These are phyloP conservation scores for Mallotus repandus DNA, from an alignment of 441 rosid species.

Conservation along the genomic window DNA sequence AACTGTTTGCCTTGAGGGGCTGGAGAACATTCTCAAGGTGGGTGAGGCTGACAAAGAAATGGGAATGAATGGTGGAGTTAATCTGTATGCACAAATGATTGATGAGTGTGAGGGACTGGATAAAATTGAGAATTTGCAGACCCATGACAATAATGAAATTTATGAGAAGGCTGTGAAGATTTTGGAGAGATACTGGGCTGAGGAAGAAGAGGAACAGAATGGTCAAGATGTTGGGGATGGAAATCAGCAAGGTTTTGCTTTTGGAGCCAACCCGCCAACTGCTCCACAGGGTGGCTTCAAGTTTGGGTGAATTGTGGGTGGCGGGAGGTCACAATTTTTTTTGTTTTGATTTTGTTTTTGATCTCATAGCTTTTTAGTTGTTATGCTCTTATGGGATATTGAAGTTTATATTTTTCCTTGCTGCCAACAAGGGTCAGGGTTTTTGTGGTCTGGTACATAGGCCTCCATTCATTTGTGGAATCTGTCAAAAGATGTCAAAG, in stretches of 20 bases:
- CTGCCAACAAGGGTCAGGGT: constrained; percentile 22
- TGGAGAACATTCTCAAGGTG: constrained; percentile 79
- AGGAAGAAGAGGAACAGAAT: constrained; percentile 64
- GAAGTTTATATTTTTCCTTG: neutral
- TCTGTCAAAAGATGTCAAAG: constrained; percentile 1
- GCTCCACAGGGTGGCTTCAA: constrained; percentile 72
- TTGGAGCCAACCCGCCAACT: constrained; percentile 18
- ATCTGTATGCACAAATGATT: constrained; percentile 65
- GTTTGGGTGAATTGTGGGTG: constrained; percentile 39
- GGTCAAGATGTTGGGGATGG: constrained; percentile 51
- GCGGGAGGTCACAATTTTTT: neutral
- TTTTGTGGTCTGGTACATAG: constrained; percentile 22
- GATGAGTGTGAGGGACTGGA: constrained; percentile 75
- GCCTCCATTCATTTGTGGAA: constrained; percentile 15
- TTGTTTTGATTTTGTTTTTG: neutral
- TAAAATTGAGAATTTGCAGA: constrained; percentile 70
- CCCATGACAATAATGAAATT: constrained; percentile 66
- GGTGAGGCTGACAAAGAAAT: constrained; percentile 67
- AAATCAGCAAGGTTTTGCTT: constrained; percentile 22
- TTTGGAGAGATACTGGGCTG: constrained; percentile 78
- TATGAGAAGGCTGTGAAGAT: constrained; percentile 77
- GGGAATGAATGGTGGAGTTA: constrained; percentile 50
- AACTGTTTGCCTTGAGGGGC: constrained; percentile 74
- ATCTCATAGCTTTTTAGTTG: constrained; percentile 4
- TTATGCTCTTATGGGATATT: neutral